Conservation (phyloP, 129 eudicot genomes). For the Mikania micrantha region DNA sequence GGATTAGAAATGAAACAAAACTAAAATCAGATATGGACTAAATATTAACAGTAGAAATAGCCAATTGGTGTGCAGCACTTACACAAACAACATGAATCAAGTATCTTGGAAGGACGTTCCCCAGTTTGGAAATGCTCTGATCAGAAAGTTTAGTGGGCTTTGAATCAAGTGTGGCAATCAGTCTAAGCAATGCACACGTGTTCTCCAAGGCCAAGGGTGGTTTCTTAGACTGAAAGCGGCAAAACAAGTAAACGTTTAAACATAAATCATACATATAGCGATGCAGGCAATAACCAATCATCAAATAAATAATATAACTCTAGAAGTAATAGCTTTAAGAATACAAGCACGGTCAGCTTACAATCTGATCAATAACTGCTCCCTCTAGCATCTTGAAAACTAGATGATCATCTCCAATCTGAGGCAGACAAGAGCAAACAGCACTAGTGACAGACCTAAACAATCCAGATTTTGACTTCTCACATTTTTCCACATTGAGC, state of each 20-base stretch:
- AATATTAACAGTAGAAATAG: neutral
- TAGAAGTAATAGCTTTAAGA: neutral
- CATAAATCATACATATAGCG: no score
- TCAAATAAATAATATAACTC: neutral
- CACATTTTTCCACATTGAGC: constrained; percentile 17
- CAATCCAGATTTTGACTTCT: constrained; percentile 35
- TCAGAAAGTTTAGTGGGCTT: constrained; percentile 55
- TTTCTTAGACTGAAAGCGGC: constrained; percentile 35
- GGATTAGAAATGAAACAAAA: neutral
- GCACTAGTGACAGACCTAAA: constrained; percentile 43
- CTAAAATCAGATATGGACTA: neutral
- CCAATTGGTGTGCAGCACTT: constrained; percentile 29
- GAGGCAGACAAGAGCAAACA: constrained; percentile 65
- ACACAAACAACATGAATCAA: constrained; percentile 52
- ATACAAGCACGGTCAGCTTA: constrained; percentile 28
- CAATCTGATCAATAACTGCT: constrained; percentile 56
- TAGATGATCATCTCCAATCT: constrained; percentile 65
- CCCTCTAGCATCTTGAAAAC: constrained; percentile 71
- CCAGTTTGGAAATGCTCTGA: constrained; percentile 40
- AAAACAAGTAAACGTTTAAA: neutral
- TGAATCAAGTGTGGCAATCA: constrained; percentile 63
- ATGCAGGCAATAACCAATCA: neutral
- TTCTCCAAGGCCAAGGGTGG: constrained; percentile 56
- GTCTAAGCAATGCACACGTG: constrained; percentile 67
- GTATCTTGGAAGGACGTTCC: constrained; percentile 57